Evolutionary conservation across 2,329 filamentous ascomycete species (phyloP), one percentile per base, ranked within the genome.

Genomic region (Paraconiothyrium sp.): DNA sequence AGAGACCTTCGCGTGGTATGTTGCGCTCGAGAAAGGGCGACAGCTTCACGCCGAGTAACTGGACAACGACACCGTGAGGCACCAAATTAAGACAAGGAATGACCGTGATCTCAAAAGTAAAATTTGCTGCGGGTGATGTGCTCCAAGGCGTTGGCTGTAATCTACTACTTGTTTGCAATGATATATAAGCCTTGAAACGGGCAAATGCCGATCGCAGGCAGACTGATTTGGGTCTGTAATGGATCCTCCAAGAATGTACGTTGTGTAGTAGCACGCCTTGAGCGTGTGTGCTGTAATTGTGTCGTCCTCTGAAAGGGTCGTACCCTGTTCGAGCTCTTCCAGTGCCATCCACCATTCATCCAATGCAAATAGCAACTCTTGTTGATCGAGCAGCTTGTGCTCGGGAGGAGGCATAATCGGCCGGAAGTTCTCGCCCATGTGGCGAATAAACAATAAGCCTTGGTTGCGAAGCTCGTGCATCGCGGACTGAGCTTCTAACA

Each of bases 391-490:
- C 14, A 64, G 34, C 22, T 66, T 62, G 41, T 66, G 32, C 10
- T 35, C 14, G 1, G 50, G 50, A 14, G 54, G 54, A 3, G 63
- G 49, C 35, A 30, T 9, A 5, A 56, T 57, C 4, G 32, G 58
- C 2, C 50, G 4, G 22, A 59, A 32, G 20, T 41, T 43, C 20
- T 50, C 62, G 24, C 57, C 59, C 22, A 66, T 61, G 2, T 49
- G 63, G 22, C 59, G 63, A 1, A 65, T 32, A 10, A 67, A 61
- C 0, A 69, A 4, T 11, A 72, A 48, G 9, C 67, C 58, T 2
- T 67, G 62, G 27, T 73, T 74, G 6, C 67, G 64, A 14, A 74
- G 62, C 20, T 70, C 67, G 10, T 67, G 58, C n/a, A 58, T 61
- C 2, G 67, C 58, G 14, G 57, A 39, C 35, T 74, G 66, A 14